Conservation (phyloP, 495 filamentous ascomycete species). For the Annulohypoxylon maeteangense region DNA sequence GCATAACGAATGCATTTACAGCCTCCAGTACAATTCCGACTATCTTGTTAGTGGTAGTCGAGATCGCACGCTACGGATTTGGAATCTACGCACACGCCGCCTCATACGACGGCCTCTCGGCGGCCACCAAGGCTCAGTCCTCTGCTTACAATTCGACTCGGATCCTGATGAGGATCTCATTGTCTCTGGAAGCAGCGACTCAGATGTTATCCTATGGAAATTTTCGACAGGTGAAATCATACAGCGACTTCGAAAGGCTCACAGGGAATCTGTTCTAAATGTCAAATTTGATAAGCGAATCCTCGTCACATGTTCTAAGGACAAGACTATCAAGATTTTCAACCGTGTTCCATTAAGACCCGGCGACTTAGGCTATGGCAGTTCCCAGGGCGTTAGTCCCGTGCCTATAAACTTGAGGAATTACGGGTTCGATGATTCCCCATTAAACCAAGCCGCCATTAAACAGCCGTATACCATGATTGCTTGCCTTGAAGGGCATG, state of each 20-base stretch:
- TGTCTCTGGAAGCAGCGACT: conserved; percentile 92
- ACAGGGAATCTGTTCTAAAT: conserved; percentile 93
- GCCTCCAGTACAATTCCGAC: conserved; percentile 84
- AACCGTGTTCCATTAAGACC: conserved; percentile 77
- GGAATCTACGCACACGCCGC: conserved; percentile 85
- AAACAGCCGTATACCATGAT: conserved; percentile 78
- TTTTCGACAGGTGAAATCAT: conserved; percentile 89
- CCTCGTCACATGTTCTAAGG: conserved; percentile 96
- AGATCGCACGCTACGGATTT: conserved; percentile 87
- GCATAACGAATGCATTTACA: conserved; percentile 94
- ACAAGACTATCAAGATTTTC: conserved; percentile 96
- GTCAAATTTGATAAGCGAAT: conserved; percentile 91
- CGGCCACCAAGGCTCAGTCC: conserved; percentile 85
- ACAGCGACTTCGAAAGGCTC: conserved; percentile 76
- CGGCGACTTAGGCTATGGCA: conserved; percentile 72
- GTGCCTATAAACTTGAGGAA: conserved; percentile 60
- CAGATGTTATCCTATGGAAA: conserved; percentile 86
- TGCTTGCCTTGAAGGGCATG: conserved; percentile 81
- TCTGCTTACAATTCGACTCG: conserved; percentile 98
- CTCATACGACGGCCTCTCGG: conserved; percentile 74
- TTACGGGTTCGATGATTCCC: conserved; percentile 60
- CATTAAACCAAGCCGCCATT: conserved; percentile 56
- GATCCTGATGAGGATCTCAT: conserved; percentile 88
- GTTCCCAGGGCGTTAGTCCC: conserved; percentile 57
- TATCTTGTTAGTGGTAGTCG: conserved; percentile 94